Evolutionary conservation across 768 basidiomycete species (phyloP), one percentile per base, ranked within the genome.

Genomic region (Panellus pusillus): DNA sequence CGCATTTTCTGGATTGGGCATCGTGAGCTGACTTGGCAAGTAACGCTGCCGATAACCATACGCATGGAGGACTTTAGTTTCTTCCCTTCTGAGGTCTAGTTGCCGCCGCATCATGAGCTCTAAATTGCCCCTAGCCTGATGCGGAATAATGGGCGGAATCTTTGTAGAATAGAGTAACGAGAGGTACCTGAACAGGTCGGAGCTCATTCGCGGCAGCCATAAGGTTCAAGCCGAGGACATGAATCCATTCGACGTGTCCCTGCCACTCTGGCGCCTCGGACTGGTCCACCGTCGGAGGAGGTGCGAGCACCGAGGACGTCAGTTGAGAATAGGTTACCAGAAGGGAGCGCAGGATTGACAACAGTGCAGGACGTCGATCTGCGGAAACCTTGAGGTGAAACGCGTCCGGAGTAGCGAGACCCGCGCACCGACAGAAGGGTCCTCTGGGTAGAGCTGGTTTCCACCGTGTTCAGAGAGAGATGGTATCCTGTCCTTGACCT

Each of bases 151-250:
- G 24, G 43, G 50, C 28, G 44, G 44, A 35, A 45, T 24, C 20
- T 54, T 27, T 15, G n/a, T 46, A 46, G n/a, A 17, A 18, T 27
- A 55, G 36, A 44, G 31, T n/a, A 27, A 36, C 40, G 31, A 41
- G 14, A 42, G 50, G 39, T 58, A 86, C 91, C 79, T 95, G 93
- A 5, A 93, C 88, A 1, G 92, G 93, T 20, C 93, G 82, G 46
- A 95, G 71, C 62, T 93, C 92, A 64, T 96, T 96, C 35, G 89
- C 90, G 15, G 90, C 89, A 13, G 87, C 89, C 83, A 94, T 91
- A 52, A 96, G 78, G 67, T 95, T 96, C 67, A 91, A 88, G 7
- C 83, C 83, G 48, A 93, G 79, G 2, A 89, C 75, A 11, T 79
- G 83, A 47, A 94, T 87, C 88, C 92, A 92, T 64, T 91, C 88